A percentile compares a stretch with the other conserved stretches of the same genome.
Evolutionary conservation across 768 basidiomycete species (phyloP).

Genomic region (Guyanaporus albipodus): DNA sequence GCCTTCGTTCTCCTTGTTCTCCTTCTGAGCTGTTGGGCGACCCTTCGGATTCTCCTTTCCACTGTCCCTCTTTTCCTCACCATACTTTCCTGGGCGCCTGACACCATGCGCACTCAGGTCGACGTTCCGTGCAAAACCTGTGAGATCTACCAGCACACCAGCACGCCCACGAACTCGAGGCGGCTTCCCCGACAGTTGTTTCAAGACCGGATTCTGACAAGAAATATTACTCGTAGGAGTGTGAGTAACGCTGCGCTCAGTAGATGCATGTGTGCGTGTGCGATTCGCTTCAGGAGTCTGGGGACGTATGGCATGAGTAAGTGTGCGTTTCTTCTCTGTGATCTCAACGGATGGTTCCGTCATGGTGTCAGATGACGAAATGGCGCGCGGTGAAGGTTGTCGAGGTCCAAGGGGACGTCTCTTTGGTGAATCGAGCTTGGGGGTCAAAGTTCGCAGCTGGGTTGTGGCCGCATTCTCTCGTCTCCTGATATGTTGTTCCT

Average conservation of each 20-base stretch:
- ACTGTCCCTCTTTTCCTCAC: constrained; percentile 28
- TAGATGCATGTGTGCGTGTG: constrained; percentile 13
- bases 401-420: constrained; percentile 23
- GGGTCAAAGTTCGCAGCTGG: constrained; percentile 13
- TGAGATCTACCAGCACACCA: constrained; percentile 40
- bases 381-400: constrained; percentile 16
- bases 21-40: constrained; percentile 14
- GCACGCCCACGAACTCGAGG: constrained; percentile 24
- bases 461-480: neutral
- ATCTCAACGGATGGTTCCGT: constrained; percentile 2
- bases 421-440: constrained; percentile 22
- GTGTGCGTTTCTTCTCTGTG: constrained; percentile 4
- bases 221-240: constrained; percentile 21
- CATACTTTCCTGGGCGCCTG: constrained; percentile 13
- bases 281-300: constrained; percentile 2
- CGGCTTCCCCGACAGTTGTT: constrained; percentile 28
- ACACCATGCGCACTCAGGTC: constrained; percentile 30
- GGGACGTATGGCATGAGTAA: neutral
- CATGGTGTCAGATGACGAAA: neutral
- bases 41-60: constrained; percentile 21
- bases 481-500: neutral
- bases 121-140: constrained; percentile 33
- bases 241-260: neutral
- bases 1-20: constrained; percentile 29
- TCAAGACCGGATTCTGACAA: constrained; percentile 14